These are phyloP conservation scores for Musa beccarii DNA, from an alignment of 176 grass and related monocot species.

Conservation along the genomic window DNA sequence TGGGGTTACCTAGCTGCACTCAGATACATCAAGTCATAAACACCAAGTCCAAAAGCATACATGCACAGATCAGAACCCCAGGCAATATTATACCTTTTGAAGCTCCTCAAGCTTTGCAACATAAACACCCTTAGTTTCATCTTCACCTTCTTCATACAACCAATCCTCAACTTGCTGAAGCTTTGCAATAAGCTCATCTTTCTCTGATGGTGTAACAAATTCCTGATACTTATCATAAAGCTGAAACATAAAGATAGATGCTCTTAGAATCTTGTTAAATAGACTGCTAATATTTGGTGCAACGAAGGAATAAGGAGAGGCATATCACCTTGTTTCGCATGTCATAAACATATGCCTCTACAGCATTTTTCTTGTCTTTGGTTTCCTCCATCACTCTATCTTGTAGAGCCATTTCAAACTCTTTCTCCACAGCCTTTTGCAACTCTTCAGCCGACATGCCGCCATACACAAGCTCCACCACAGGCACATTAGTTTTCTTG, in stretches of 20 bases:
- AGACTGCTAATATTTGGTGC: background rate
- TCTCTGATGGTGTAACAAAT: slow-evolving; percentile 57
- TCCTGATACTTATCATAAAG: slow-evolving; percentile 62
- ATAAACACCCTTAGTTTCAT: slow-evolving; percentile 95
- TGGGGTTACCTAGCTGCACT: slow-evolving; percentile 59
- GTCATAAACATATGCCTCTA: slow-evolving; percentile 97
- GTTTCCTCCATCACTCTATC: slow-evolving; percentile 99
- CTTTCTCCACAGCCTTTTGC: slow-evolving; percentile 73
- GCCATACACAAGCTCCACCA: slow-evolving; percentile 67
- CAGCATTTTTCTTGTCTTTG: slow-evolving; percentile 94
- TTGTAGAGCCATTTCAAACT: slow-evolving; percentile 97
- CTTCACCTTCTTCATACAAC: slow-evolving; percentile 98
- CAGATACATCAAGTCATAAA: background rate
- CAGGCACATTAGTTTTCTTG: slow-evolving; percentile 70
- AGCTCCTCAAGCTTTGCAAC: slow-evolving; percentile 89
- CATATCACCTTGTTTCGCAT: slow-evolving; percentile 78
- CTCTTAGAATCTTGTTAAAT: slow-evolving; percentile 1
- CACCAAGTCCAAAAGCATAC: background rate
- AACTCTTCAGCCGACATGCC: slow-evolving; percentile 48
- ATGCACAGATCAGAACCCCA: background rate
- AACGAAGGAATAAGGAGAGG: background rate
- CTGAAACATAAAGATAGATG: slow-evolving; percentile 31
- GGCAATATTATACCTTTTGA: slow-evolving; percentile 30
- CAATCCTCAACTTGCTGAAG: slow-evolving; percentile 96
- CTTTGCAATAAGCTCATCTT: slow-evolving; percentile 55